These are phyloP conservation scores for Trametes versicolor DNA, from an alignment of 1,284 basidiomycete species.

Conservation along the genomic window DNA sequence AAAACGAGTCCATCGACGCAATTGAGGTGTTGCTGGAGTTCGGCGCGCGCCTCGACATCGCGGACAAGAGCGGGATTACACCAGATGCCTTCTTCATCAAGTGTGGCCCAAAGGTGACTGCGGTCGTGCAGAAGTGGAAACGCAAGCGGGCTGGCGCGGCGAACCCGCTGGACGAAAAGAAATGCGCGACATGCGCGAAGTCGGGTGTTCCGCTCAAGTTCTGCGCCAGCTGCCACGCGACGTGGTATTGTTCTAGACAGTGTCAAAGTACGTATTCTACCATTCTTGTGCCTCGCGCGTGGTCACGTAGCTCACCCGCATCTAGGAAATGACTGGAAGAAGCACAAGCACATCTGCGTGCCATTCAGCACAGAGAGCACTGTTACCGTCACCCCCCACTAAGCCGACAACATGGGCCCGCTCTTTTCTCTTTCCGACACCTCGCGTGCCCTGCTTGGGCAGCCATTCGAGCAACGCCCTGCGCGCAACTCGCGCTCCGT, in stretches of 20 bases:
- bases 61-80: slow-evolving; percentile 55
- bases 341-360: slow-evolving; percentile 57
- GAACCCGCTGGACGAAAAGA: slow-evolving; percentile 51
- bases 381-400: slow-evolving; percentile 57
- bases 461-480: slow-evolving; percentile 38
- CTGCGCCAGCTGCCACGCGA: slow-evolving; percentile 55
- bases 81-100: slow-evolving; percentile 46
- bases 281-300: background rate
- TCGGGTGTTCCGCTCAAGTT: slow-evolving; percentile 48
- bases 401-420: slow-evolving; percentile 31
- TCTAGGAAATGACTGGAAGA: slow-evolving; percentile 46
- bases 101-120: slow-evolving; percentile 58
- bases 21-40: slow-evolving; percentile 61
- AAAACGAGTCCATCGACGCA: slow-evolving; percentile 45
- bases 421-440: slow-evolving; percentile 37
- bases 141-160: slow-evolving; percentile 54
- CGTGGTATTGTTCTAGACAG: slow-evolving; percentile 59
- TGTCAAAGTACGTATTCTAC: slow-evolving; percentile 61
- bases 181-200: slow-evolving; percentile 51
- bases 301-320: too few species aligned
- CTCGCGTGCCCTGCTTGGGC: slow-evolving; percentile 46
- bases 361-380: slow-evolving; percentile 54
- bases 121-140: slow-evolving; percentile 58
- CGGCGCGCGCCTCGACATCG: slow-evolving; percentile 55
- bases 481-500: slow-evolving; percentile 38